These are phyloP conservation scores for Rostrohypoxylon terebratum DNA, from an alignment of 495 filamentous ascomycete species.

Conservation along the genomic window DNA sequence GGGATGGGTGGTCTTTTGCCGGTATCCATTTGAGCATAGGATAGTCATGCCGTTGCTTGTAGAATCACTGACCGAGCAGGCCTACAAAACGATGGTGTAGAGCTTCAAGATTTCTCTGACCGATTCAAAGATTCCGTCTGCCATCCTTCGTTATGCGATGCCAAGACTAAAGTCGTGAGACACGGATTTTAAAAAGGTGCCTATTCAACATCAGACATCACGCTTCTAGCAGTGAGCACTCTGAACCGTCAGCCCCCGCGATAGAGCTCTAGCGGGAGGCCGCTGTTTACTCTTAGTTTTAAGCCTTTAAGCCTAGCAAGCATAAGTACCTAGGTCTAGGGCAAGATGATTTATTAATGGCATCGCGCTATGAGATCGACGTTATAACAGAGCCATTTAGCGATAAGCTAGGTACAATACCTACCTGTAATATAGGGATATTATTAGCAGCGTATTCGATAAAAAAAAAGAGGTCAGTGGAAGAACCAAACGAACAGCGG, in stretches of 20 bases:
- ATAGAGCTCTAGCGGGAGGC: not conserved
- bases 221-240: not conserved
- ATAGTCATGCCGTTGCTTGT: constrained; percentile 28
- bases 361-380: not conserved
- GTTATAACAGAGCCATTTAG: not conserved
- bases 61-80: not conserved
- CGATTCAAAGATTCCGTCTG: not conserved
- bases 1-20: constrained; percentile 5
- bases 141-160: constrained; percentile 5
- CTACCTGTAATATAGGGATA: no score
- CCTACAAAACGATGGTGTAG: constrained; percentile 5
- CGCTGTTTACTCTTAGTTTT: not conserved
- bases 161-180: not conserved
- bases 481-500: not conserved
- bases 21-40: not conserved
- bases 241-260: not conserved
- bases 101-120: not conserved
- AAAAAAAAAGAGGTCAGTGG: constrained; percentile 13
- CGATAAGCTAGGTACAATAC: not conserved
- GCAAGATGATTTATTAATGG: not conserved
- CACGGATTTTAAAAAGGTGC: not conserved
- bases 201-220: not conserved
- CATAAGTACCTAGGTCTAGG: no score
- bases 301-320: not conserved
- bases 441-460: not conserved